These are phyloP conservation scores for Microbotryum violaceum DNA, from an alignment of 1,284 basidiomycete species.

Conservation along the genomic window DNA sequence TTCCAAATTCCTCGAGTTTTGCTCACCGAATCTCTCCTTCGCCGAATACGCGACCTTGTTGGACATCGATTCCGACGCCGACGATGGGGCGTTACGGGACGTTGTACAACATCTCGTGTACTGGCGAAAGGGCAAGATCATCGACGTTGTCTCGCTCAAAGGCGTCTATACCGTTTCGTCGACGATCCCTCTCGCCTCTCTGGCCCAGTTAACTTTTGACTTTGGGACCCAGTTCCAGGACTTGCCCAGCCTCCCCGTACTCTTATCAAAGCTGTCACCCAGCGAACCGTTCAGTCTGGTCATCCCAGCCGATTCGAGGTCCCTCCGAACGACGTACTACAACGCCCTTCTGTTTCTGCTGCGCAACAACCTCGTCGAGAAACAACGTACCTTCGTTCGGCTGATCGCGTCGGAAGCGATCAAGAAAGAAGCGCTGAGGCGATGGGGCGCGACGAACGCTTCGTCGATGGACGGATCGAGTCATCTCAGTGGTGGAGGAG, in stretches of 20 bases:
- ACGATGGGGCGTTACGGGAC: conserved; percentile 19
- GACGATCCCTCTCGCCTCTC: conserved; percentile 44
- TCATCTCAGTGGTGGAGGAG: conserved; percentile 1
- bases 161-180: conserved; percentile 58
- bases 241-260: conserved; percentile 62
- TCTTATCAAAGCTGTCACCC: conserved; percentile 64
- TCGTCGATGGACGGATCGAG: not conserved
- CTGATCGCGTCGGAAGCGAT: conserved; percentile 69
- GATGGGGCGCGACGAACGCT: conserved; percentile 44
- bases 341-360: conserved; percentile 89
- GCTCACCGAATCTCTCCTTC: conserved; percentile 46
- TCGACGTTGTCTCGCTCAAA: conserved; percentile 76
- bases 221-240: conserved; percentile 52
- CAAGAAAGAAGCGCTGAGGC: conserved; percentile 47
- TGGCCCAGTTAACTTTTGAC: conserved; percentile 42
- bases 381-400: conserved; percentile 76
- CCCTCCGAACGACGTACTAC: conserved; percentile 62
- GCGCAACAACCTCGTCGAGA: conserved; percentile 72
- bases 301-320: conserved; percentile 47
- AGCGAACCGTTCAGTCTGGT: conserved; percentile 61
- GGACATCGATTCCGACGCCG: conserved; percentile 28
- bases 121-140: conserved; percentile 77
- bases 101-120: conserved; percentile 56
- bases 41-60: conserved; percentile 35
- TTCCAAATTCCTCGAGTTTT: conserved; percentile 35